phyloP scores from a whole-genome alignment of 108 stramenopile species.

The Epithemia pelagica region DNA sequence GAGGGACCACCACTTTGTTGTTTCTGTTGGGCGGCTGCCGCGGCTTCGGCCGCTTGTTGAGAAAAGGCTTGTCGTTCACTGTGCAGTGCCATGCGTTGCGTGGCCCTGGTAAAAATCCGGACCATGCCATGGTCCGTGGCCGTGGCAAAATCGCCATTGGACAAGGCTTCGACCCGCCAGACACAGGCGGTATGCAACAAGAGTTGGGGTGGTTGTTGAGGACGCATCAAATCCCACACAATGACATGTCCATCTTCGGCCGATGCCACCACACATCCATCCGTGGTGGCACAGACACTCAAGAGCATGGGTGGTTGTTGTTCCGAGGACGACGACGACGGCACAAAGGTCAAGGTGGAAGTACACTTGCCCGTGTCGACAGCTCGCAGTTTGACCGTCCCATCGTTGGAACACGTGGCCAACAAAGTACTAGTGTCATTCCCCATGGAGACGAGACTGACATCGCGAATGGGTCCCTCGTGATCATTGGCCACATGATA shows the following conservation, averaged over 20 bases:
- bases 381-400: slow-evolving; percentile 84
- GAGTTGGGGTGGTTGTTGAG: slow-evolving; percentile 37
- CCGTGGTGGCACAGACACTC: slow-evolving; percentile 30
- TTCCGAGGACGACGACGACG: slow-evolving; percentile 9
- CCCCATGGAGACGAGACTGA: slow-evolving; percentile 9
- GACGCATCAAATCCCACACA: slow-evolving; percentile 37
- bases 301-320: slow-evolving; percentile 71
- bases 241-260: slow-evolving; percentile 81
- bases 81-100: slow-evolving; percentile 56
- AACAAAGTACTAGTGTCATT: slow-evolving; percentile 38
- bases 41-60: slow-evolving; percentile 16
- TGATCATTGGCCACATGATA: slow-evolving; percentile 64
- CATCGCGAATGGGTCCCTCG: slow-evolving; percentile 74
- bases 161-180: slow-evolving; percentile 52
- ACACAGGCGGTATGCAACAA: slow-evolving; percentile 71
- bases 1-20: slow-evolving; percentile 52
- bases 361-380: slow-evolving; percentile 62
- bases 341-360: slow-evolving; percentile 55
- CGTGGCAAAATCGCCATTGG: slow-evolving; percentile 75
- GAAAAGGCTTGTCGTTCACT: slow-evolving; percentile 57
- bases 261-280: slow-evolving; percentile 34
- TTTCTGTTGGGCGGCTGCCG: slow-evolving; percentile 41
- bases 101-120: slow-evolving; percentile 65
- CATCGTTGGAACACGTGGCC: slow-evolving; percentile 88
- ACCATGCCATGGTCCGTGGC: slow-evolving; percentile 82